Evolutionary conservation across 2,329 filamentous ascomycete genomes (phyloP).

Genomic region (Colletotrichum cereale): DNA sequence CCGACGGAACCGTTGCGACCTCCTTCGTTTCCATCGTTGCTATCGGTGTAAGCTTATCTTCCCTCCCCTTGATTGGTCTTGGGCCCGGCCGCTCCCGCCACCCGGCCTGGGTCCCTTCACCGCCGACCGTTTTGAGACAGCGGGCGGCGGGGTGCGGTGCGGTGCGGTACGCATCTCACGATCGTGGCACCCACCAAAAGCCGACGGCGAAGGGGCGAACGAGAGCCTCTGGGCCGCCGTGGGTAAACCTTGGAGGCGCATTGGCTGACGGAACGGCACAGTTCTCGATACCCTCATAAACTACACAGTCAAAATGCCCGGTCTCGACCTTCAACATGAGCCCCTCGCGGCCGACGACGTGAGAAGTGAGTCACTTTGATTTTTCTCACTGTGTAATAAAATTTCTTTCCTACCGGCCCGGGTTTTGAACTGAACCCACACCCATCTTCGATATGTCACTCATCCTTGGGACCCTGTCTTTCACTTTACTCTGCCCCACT

Average conservation of each 20-base stretch:
- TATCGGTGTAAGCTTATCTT: slow-evolving; percentile 22
- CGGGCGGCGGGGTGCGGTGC: background rate
- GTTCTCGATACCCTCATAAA: slow-evolving; percentile 29
- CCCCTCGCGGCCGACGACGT: slow-evolving; percentile 61
- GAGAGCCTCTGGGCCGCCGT: background rate
- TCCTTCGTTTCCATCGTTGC: slow-evolving; percentile 11
- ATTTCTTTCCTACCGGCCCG: background rate
- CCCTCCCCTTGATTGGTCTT: slow-evolving; percentile 11
- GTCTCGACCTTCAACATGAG: slow-evolving; percentile 51
- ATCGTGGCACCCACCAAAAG: slow-evolving; percentile 11
- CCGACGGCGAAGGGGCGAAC: background rate
- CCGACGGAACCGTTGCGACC: slow-evolving; percentile 13
- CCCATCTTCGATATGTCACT: slow-evolving; percentile 19
- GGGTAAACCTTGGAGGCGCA: background rate
- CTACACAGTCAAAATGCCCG: slow-evolving; percentile 52
- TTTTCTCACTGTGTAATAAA: background rate
- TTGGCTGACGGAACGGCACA: slow-evolving; percentile 1
- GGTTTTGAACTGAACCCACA: slow-evolving; percentile 8
- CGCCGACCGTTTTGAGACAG: slow-evolving; percentile 8
- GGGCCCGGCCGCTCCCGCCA: background rate
- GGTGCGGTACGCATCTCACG: slow-evolving; percentile 17
- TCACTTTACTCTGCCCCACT: slow-evolving; percentile 8
- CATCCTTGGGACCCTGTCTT: background rate
- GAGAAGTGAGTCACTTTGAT: slow-evolving; percentile 51
- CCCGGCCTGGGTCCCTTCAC: background rate